phyloP scores from a whole-genome alignment of 73 alveolate species.

The Breviolum minutum region DNA sequence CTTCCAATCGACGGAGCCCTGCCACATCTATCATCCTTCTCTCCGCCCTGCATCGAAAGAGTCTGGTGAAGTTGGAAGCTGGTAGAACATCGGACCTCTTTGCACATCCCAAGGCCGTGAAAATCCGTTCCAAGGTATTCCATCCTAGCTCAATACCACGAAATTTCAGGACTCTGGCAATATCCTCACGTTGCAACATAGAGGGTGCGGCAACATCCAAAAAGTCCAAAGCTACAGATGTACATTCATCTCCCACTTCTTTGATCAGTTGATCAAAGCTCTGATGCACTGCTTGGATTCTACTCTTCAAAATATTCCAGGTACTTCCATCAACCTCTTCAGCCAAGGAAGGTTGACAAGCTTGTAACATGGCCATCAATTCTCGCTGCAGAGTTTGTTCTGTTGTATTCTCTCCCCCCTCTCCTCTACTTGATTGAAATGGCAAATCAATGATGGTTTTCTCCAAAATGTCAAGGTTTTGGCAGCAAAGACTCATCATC shows the following conservation, averaged over 20 bases:
- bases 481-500: conserved; percentile 13
- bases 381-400: not conserved
- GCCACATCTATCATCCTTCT: not conserved
- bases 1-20: conserved; percentile 53
- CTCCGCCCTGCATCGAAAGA: conserved; percentile 52
- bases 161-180: conserved; percentile 51
- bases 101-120: conserved; percentile 55
- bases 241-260: conserved; percentile 60
- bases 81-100: not conserved
- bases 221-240: conserved; percentile 48
- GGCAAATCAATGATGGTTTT: not conserved
- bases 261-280: conserved; percentile 54
- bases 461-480: not conserved
- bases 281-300: conserved; percentile 12
- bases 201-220: conserved; percentile 56
- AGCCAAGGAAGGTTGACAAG: not conserved
- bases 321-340: not conserved
- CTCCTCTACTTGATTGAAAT: not conserved
- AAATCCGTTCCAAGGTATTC: conserved; percentile 44
- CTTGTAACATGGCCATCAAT: not conserved
- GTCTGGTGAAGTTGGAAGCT: conserved; percentile 45
- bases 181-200: conserved; percentile 55
- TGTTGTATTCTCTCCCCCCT: not conserved
- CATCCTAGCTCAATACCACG: conserved; percentile 78
- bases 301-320: not conserved